These are phyloP conservation scores for Hemisphaericaspora lyxosophila DNA, from an alignment of 1,139 yeast genomes.

Conservation along the genomic window DNA sequence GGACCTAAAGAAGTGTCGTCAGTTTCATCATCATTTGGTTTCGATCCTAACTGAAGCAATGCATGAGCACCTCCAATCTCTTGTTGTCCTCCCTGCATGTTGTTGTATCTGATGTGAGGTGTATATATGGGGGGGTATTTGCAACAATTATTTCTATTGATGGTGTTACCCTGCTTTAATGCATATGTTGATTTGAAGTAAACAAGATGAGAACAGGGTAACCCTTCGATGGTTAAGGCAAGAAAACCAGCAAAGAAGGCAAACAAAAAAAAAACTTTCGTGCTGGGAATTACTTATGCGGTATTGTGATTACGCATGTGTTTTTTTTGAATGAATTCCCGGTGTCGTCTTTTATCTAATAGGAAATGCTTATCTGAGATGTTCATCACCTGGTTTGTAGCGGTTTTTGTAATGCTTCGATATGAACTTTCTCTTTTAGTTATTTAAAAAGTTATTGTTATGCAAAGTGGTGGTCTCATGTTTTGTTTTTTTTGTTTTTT, in stretches of 20 bases:
- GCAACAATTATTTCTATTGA: background rate
- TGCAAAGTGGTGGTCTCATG: too few species aligned
- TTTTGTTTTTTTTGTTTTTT: background rate
- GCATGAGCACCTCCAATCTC: slow-evolving; percentile 51
- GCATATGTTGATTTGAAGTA: background rate
- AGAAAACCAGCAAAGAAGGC: background rate
- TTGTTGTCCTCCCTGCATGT: slow-evolving; percentile 29
- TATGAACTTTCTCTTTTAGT: too few species aligned
- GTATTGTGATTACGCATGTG: too few species aligned
- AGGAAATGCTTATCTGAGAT: too few species aligned
- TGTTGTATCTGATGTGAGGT: background rate
- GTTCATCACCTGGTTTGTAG: too few species aligned
- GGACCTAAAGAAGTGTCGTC: slow-evolving; percentile 6
- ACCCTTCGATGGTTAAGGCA: background rate
- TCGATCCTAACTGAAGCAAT: slow-evolving; percentile 41
- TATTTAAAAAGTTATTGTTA: too few species aligned
- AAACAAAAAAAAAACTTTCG: too few species aligned
- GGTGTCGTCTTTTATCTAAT: too few species aligned
- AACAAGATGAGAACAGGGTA: background rate
- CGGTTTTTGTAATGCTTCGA: too few species aligned
- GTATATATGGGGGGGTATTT: background rate
- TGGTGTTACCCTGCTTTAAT: slow-evolving; percentile 9
- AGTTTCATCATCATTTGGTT: slow-evolving; percentile 17
- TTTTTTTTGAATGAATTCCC: too few species aligned
- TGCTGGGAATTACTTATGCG: slow-evolving; percentile 1